These are phyloP conservation scores for Floccularia luteovirens DNA, from an alignment of 768 basidiomycete genomes.

Conservation along the genomic window DNA sequence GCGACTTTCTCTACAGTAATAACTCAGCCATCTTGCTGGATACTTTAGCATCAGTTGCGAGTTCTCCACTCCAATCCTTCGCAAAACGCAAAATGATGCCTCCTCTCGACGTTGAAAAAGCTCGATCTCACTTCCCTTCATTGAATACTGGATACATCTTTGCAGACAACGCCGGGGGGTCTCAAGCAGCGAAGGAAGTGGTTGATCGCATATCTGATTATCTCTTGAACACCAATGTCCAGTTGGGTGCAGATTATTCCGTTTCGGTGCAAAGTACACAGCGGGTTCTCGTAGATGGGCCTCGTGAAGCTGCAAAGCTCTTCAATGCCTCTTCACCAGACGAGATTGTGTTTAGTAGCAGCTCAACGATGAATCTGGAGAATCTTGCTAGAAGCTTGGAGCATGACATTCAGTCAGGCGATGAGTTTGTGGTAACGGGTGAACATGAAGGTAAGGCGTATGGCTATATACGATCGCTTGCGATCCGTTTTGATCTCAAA, in stretches of 20 bases:
- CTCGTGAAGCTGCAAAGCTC: slow-evolving; percentile 43
- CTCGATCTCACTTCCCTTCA: slow-evolving; percentile 57
- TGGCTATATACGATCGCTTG: neutral
- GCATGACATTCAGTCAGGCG: slow-evolving; percentile 41
- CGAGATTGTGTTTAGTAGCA: slow-evolving; percentile 62
- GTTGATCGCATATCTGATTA: slow-evolving; percentile 61
- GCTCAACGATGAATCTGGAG: slow-evolving; percentile 62
- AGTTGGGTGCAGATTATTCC: slow-evolving; percentile 65
- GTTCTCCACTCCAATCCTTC: too few relatives aligned
- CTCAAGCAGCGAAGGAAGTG: slow-evolving; percentile 47
- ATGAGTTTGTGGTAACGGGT: slow-evolving; percentile 72
- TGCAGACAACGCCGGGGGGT: slow-evolving; percentile 75
- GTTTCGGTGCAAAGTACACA: slow-evolving; percentile 43
- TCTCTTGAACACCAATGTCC: slow-evolving; percentile 64
- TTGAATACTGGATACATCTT: slow-evolving; percentile 54
- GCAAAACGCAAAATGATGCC: too few relatives aligned
- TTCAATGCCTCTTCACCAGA: slow-evolving; percentile 56
- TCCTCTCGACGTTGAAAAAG: slow-evolving; percentile 43
- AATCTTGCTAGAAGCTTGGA: slow-evolving; percentile 63
- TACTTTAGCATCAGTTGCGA: too few relatives aligned
- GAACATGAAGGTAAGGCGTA: slow-evolving; percentile 65
- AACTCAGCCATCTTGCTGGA: too few relatives aligned
- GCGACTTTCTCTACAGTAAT: too few relatives aligned
- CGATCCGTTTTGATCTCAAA: neutral
- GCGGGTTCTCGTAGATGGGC: slow-evolving; percentile 40